These are phyloP conservation scores for Hemileccinum impolitum DNA, from an alignment of 768 basidiomycete species.

Conservation along the genomic window DNA sequence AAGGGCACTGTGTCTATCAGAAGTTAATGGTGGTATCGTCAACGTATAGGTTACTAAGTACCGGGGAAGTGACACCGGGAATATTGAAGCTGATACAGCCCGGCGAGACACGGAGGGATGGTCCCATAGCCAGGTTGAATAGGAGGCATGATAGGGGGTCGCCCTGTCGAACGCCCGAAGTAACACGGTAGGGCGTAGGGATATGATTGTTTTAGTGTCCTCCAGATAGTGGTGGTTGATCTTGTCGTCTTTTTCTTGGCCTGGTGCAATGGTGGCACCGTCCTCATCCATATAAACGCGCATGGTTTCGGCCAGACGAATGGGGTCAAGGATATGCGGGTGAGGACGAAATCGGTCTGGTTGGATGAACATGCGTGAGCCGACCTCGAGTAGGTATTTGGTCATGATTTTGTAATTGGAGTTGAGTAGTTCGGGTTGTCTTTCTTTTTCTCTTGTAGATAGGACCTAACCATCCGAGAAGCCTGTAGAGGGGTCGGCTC, in stretches of 20 bases:
- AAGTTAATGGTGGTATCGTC: neutral
- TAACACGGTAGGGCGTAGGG: neutral
- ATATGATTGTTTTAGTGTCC: no score
- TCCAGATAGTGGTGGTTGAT: slow-evolving; percentile 31
- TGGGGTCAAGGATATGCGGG: slow-evolving; percentile 33
- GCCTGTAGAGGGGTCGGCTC: no score
- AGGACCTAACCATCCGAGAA: no score
- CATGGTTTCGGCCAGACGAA: slow-evolving; percentile 23
- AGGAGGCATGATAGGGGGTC: neutral
- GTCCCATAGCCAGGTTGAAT: neutral
- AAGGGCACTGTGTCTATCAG: neutral
- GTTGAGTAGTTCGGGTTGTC: no score
- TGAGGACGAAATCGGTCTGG: slow-evolving; percentile 40
- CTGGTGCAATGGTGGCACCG: slow-evolving; percentile 28
- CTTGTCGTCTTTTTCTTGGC: slow-evolving; percentile 43
- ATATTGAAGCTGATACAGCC: no score
- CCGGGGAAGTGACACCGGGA: neutral
- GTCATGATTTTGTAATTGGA: slow-evolving; percentile 34
- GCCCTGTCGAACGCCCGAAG: neutral
- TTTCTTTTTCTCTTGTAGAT: no score
- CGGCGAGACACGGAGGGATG: neutral
- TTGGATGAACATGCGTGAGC: slow-evolving; percentile 17
- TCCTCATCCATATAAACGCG: slow-evolving; percentile 24
- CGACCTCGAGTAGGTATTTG: slow-evolving; percentile 19
- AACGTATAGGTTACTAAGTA: neutral